Conservation (phyloP, 2,329 filamentous ascomycete species). For the Trichoderma lentiforme region DNA sequence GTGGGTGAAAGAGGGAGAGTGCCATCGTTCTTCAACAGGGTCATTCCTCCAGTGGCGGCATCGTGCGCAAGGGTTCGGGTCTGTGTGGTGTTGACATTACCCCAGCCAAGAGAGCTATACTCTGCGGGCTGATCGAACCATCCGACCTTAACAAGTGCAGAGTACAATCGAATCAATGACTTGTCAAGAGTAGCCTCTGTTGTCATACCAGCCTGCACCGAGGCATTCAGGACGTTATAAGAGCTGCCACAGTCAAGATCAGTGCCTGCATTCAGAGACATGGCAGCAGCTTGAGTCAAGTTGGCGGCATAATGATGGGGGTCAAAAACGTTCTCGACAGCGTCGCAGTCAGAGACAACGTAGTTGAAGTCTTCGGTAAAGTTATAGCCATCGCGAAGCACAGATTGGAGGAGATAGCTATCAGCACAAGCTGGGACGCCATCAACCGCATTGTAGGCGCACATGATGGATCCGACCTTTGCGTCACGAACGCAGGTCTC, state of each 20-base stretch:
- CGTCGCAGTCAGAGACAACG: constrained; percentile 64
- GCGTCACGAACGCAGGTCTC: constrained; percentile 59
- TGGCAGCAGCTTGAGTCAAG: constrained; percentile 33
- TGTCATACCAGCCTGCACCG: constrained; percentile 41
- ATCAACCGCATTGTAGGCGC: constrained; percentile 62
- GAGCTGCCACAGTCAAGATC: constrained; percentile 22
- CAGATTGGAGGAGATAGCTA: constrained; percentile 57
- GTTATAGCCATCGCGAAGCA: constrained; percentile 63
- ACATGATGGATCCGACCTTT: constrained; percentile 58
- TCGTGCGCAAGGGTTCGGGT: constrained; percentile 54
- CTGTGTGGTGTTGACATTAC: constrained; percentile 52
- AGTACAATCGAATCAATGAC: constrained; percentile 44
- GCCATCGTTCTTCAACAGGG: constrained; percentile 54
- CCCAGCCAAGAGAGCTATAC: constrained; percentile 53
- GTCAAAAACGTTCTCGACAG: constrained; percentile 55
- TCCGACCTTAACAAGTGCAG: constrained; percentile 52
- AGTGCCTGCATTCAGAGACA: constrained; percentile 35
- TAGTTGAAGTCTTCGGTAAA: constrained; percentile 61
- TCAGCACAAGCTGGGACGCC: constrained; percentile 63
- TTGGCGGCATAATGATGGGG: constrained; percentile 39
- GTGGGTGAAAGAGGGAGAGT: constrained; percentile 43
- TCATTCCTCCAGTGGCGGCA: constrained; percentile 47
- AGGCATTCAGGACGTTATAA: constrained; percentile 28
- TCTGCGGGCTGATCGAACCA: constrained; percentile 52
- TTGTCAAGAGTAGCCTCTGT: constrained; percentile 26